Conservation (phyloP, 805 yeast genomes). For the Ogataea polymorpha region DNA sequence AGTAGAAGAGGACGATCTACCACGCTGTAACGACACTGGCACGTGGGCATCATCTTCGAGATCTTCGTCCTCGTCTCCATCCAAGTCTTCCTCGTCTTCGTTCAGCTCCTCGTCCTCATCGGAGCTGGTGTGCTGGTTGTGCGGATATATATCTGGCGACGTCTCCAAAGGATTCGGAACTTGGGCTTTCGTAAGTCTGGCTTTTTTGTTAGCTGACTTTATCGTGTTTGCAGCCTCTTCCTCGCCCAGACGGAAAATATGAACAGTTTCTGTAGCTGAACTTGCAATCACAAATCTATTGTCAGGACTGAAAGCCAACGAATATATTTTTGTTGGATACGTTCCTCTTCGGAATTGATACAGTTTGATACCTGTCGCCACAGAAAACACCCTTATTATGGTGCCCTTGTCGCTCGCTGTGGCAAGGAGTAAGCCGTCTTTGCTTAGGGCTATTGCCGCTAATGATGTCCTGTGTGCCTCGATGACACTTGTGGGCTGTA, state of each 20-base stretch:
- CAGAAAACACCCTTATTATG: slow-evolving; percentile 77
- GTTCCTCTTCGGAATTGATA: slow-evolving; percentile 85
- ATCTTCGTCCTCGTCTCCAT: slow-evolving; percentile 15
- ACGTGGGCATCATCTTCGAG: slow-evolving; percentile 17
- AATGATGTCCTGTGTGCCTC: slow-evolving; percentile 86
- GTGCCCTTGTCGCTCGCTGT: slow-evolving; percentile 94
- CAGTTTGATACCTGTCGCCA: slow-evolving; percentile 65
- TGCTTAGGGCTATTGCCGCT: slow-evolving; percentile 67
- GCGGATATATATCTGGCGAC: slow-evolving; percentile 22
- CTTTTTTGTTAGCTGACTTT: slow-evolving; percentile 18
- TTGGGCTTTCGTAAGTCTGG: slow-evolving; percentile 11
- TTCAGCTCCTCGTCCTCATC: slow-evolving; percentile 38
- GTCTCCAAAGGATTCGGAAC: slow-evolving; percentile 21
- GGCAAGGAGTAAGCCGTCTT: slow-evolving; percentile 79
- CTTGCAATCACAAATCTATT: slow-evolving; percentile 76
- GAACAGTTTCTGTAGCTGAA: slow-evolving; percentile 90
- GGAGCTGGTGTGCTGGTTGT: slow-evolving; percentile 24
- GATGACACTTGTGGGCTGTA: slow-evolving; percentile 80
- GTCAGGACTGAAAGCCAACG: slow-evolving; percentile 75
- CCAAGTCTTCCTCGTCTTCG: slow-evolving; percentile 25
- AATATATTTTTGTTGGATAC: slow-evolving; percentile 81
- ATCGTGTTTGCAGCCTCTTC: slow-evolving; percentile 36
- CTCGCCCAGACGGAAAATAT: slow-evolving; percentile 74
- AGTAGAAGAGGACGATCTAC: slow-evolving; percentile 25
- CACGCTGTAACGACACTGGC: slow-evolving; percentile 14